Conservation (phyloP, 495 filamentous ascomycete genomes). For the Copromyces sp. region DNA sequence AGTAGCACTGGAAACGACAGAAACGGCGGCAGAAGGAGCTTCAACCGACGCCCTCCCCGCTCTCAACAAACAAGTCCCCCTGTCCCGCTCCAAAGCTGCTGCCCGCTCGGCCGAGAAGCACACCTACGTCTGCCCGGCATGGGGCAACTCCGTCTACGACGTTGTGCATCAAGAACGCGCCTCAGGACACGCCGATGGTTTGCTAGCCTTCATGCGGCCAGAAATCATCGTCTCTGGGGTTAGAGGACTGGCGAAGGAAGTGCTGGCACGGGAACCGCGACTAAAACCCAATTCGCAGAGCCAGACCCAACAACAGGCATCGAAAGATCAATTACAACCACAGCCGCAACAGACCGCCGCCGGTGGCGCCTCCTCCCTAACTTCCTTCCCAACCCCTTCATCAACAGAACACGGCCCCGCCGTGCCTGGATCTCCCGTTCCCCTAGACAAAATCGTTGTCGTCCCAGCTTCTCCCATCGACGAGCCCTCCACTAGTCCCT, state of each 20-base stretch:
- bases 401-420: not conserved
- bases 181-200: slow-evolving; percentile 16
- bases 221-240: slow-evolving; percentile 31
- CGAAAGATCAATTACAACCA: not conserved
- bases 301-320: not conserved
- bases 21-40: not conserved
- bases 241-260: slow-evolving; percentile 25
- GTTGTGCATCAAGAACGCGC: slow-evolving; percentile 28
- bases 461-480: not conserved
- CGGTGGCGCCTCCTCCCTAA: not conserved
- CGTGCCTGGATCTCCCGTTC: not conserved
- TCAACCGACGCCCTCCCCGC: not conserved
- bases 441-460: not conserved
- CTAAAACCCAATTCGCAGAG: slow-evolving; percentile 5
- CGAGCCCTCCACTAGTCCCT: not conserved
- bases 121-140: slow-evolving; percentile 34
- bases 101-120: slow-evolving; percentile 8
- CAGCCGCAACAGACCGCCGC: not conserved
- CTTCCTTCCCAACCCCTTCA: not conserved
- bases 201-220: slow-evolving; percentile 34
- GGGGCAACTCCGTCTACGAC: slow-evolving; percentile 32
- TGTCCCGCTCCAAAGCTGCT: not conserved
- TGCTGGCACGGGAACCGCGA: slow-evolving; percentile 23
- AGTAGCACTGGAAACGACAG: not conserved
- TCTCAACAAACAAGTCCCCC: not conserved